Evolutionary conservation across 2,329 filamentous ascomycete species (phyloP).

Genomic region (Coniochaeta sp.): DNA sequence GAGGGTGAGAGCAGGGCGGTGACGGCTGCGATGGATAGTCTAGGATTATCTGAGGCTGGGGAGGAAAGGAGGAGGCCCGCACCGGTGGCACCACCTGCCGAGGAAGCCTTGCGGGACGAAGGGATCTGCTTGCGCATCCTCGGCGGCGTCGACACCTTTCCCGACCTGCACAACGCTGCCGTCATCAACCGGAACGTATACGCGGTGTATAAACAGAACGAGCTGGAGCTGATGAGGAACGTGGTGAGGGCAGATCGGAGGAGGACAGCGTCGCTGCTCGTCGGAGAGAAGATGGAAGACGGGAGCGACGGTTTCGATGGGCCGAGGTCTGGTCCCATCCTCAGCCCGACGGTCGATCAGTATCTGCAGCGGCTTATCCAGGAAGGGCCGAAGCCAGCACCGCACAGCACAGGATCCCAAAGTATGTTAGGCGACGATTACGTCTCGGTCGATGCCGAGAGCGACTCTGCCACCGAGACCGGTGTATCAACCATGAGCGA

Average conservation of each 20-base stretch:
- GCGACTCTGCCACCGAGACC: background rate
- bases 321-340: background rate
- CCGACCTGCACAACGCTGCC: constrained; percentile 34
- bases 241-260: constrained; percentile 12
- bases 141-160: constrained; percentile 26
- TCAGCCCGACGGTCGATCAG: background rate
- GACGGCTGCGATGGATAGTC: background rate
- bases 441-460: background rate
- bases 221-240: constrained; percentile 25
- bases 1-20: background rate
- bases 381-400: background rate
- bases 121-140: constrained; percentile 31
- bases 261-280: background rate
- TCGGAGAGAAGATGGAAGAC: background rate
- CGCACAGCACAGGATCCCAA: background rate
- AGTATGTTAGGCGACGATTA: background rate
- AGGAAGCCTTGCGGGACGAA: constrained; percentile 13
- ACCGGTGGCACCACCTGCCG: background rate
- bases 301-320: background rate
- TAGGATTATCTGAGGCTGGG: background rate
- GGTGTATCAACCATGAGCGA: background rate
- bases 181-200: constrained; percentile 35
- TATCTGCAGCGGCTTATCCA: background rate
- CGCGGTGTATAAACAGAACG: constrained; percentile 34
- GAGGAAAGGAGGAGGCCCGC: background rate